Conservation (phyloP, 805 yeast species). For the Metschnikowia hibisci region DNA sequence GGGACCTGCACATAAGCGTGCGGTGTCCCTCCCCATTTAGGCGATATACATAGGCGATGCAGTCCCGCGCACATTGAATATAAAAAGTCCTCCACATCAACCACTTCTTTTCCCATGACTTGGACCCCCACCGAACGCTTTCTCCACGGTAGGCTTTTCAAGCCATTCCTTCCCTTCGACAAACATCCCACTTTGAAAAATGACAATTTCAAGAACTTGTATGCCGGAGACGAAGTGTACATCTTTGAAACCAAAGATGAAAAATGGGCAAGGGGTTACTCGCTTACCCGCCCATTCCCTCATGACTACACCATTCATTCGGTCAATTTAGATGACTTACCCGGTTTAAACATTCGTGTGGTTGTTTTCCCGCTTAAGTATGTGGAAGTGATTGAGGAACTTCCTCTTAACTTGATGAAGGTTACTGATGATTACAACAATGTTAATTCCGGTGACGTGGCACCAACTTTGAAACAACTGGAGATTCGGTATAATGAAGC, state of each 20-base stretch:
- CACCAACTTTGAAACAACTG: slow-evolving; percentile 34
- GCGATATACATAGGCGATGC: too few species aligned
- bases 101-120: slow-evolving; percentile 12
- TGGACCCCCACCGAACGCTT: slow-evolving; percentile 39
- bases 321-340: slow-evolving; percentile 58
- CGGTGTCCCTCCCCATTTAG: too few species aligned
- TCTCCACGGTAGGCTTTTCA: slow-evolving; percentile 35
- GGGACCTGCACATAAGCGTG: too few species aligned
- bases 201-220: slow-evolving; percentile 48
- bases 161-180: slow-evolving; percentile 40
- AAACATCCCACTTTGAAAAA: slow-evolving; percentile 37
- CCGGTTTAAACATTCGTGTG: slow-evolving; percentile 50
- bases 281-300: slow-evolving; percentile 64
- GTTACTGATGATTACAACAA: slow-evolving; percentile 29
- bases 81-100: not conserved
- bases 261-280: slow-evolving; percentile 80
- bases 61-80: too few species aligned
- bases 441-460: slow-evolving; percentile 17
- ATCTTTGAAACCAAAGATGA: slow-evolving; percentile 59
- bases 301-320: slow-evolving; percentile 61
- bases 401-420: slow-evolving; percentile 34
- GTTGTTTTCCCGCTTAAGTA: slow-evolving; percentile 60
- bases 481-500: slow-evolving; percentile 26
- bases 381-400: slow-evolving; percentile 41
- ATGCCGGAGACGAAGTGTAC: slow-evolving; percentile 75